Evolutionary conservation across 805 yeast genomes (phyloP).

Genomic region (Myxozyma geophila): DNA sequence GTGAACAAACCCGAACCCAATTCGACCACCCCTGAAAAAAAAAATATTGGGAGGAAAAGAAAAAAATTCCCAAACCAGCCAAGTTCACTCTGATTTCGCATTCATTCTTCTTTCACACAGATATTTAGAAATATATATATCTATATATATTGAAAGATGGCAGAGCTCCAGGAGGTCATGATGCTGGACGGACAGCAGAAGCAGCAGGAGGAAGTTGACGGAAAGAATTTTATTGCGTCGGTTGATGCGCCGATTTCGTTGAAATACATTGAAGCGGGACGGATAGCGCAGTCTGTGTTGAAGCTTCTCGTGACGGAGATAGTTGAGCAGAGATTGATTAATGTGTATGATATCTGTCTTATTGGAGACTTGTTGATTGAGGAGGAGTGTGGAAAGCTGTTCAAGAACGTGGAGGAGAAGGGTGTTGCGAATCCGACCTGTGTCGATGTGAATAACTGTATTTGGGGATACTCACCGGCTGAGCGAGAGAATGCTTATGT

Average conservation of each 20-base stretch:
- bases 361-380: constrained; percentile 77
- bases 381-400: constrained; percentile 62
- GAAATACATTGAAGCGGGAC: constrained; percentile 33
- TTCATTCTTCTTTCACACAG: neutral
- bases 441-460: constrained; percentile 79
- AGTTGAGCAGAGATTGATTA: constrained; percentile 16
- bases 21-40: constrained; percentile 13
- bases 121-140: neutral
- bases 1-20: constrained; percentile 11
- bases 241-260: constrained; percentile 24
- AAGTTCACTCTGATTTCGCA: neutral
- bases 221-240: constrained; percentile 19
- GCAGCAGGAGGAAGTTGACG: constrained; percentile 15
- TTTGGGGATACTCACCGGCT: constrained; percentile 85
- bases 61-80: constrained; percentile 7
- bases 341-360: constrained; percentile 58
- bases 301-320: constrained; percentile 17
- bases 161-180: neutral
- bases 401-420: constrained; percentile 66
- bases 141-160: neutral
- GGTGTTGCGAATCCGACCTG: constrained; percentile 93
- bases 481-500: constrained; percentile 42
- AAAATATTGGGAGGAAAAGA: constrained; percentile 10
- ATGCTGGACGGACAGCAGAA: constrained; percentile 17
- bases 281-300: constrained; percentile 32